Conservation (phyloP, 768 basidiomycete genomes). For the Multifurca ochricompacta region DNA sequence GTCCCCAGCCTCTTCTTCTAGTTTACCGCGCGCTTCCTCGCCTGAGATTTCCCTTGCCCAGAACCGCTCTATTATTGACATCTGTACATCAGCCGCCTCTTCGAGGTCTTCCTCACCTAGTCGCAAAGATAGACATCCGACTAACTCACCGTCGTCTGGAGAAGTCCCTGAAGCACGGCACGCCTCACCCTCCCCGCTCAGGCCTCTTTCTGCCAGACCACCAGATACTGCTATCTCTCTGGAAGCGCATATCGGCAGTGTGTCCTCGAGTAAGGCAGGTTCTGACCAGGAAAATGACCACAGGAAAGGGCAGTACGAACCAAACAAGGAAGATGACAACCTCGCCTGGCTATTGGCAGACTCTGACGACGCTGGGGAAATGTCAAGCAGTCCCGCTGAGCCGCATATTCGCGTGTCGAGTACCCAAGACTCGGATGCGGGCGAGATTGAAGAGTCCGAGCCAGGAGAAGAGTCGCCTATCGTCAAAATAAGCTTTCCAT, state of each 20-base stretch:
- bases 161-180: not conserved
- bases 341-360: conserved; percentile 21
- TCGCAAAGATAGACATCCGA: not conserved
- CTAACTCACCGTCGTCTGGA: not conserved
- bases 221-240: not conserved
- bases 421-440: conserved; percentile 1
- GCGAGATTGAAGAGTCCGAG: conserved; percentile 15
- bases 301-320: not conserved
- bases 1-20: not conserved
- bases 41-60: conserved; percentile 17
- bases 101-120: conserved; percentile 12
- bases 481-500: conserved; percentile 2
- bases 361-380: conserved; percentile 10
- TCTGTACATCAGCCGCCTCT: conserved; percentile 15
- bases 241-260: not conserved
- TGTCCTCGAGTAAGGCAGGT: not conserved
- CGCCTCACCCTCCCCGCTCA: not conserved
- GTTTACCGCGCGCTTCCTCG: conserved; percentile 19
- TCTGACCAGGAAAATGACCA: not conserved
- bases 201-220: not conserved
- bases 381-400: conserved; percentile 4
- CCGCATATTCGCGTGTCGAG: not conserved
- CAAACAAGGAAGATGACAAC: conserved; percentile 6
- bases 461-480: conserved; percentile 1
- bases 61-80: conserved; percentile 15